These are phyloP conservation scores for Plectranthus barbatus DNA, from an alignment of 257 asterid genomes.

Conservation along the genomic window DNA sequence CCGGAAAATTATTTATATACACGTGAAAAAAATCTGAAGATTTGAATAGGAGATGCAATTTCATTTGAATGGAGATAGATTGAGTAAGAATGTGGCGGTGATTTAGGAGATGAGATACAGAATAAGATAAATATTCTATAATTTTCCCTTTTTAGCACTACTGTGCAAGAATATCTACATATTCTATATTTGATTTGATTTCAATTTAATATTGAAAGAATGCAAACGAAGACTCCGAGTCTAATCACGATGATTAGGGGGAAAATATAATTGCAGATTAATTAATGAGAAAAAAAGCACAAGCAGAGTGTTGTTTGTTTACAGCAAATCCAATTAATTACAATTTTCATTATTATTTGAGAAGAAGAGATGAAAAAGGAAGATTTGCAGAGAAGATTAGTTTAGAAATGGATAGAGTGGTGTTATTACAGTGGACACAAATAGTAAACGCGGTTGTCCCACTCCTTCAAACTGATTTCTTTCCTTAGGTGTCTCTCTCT, in stretches of 20 bases:
- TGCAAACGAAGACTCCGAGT: background rate
- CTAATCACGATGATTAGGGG: background rate
- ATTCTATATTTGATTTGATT: background rate
- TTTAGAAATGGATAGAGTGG: no score
- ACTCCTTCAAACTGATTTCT: background rate
- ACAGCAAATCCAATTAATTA: no score
- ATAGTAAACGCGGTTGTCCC: constrained; percentile 13
- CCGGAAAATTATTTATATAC: no score
- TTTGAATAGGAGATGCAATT: no score
- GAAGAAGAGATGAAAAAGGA: no score
- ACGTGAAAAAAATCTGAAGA: no score
- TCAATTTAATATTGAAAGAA: background rate
- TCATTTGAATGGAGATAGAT: background rate
- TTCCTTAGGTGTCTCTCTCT: constrained; percentile 14
- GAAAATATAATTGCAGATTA: background rate
- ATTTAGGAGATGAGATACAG: background rate
- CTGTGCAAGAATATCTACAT: background rate
- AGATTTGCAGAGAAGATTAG: no score
- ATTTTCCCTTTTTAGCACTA: background rate
- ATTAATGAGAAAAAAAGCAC: no score
- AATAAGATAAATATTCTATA: background rate
- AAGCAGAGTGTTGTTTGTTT: no score
- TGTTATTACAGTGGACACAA: no score
- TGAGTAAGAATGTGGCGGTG: background rate
- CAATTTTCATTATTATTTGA: no score